Base-by-base conservation (phyloP, 129 eudicot species). In the Saussurea involucrata region DNA sequence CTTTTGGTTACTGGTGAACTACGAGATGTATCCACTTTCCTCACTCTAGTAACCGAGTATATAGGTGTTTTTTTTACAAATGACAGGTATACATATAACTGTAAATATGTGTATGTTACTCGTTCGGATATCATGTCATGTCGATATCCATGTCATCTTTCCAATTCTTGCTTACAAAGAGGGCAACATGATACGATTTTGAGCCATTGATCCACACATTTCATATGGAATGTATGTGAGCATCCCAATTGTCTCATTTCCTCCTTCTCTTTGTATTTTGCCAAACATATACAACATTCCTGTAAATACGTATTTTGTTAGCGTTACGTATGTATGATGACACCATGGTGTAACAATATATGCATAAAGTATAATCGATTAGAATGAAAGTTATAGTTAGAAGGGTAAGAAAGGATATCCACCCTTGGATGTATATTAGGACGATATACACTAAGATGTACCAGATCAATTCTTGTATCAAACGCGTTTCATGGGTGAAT, bases 151-250 rank as follows among this genome's bases (percentile, higher is more conserved):
- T 40, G 66, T 81, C 81, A 90, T 65, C 85, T 85, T 63, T 84
- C 88, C 49, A 94, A 73, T 76, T 84, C 92, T 82, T 95, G 90
- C 68, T 95, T 95, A 73, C 98, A 95, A 49, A 95, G 96, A 9
- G 98, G 98, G 70, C 98, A 95, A 68, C 94, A 95, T 8, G 98
- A 87, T 57, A 88, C 90, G 11, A 95, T 95, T 76, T 78, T 86
- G 72, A 95, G 97, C 98, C 98, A 95, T 66, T 95, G 96, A 78
- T 95, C 98, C 75, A 95, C 97, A 83, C 98, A 95, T 82, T 86
- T 86, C 75, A 91, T 87, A 77, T 95, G 98, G 78, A 95, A 95
- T 11, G 73, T 76, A 82, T 95, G 98, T 31, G 88, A 84, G 36
- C 98, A 95, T 67, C 89, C 88, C 80, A 95, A 82, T 77, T 89